Conservation (phyloP, 208 protist genomes). For the Herpetomonas tarakana region DNA sequence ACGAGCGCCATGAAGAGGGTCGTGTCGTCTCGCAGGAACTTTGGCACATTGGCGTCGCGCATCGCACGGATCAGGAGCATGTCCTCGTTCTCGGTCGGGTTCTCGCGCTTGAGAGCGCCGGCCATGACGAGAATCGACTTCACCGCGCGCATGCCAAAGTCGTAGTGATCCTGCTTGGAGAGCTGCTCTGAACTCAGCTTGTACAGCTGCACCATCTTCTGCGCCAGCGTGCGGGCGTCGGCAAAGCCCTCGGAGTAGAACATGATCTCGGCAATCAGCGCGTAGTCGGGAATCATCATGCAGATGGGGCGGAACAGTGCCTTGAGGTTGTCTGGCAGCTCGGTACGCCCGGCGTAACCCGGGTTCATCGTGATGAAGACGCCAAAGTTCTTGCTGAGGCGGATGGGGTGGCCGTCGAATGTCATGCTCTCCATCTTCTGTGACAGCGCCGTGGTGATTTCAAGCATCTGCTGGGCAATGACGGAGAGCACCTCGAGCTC, state of each 20-base stretch:
- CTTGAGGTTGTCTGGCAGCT: conserved; percentile 98
- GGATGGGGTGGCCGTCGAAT: conserved; percentile 93
- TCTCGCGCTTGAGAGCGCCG: conserved; percentile 87
- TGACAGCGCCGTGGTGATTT: conserved; percentile 91
- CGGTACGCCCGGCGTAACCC: conserved; percentile 96
- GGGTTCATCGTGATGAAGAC: conserved; percentile 99
- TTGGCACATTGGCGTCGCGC: conserved; percentile 94
- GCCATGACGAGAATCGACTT: conserved; percentile 96
- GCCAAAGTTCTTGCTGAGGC: conserved; percentile 91
- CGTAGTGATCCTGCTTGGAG: conserved; percentile 96
- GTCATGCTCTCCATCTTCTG: conserved; percentile 81
- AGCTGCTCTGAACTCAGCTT: conserved; percentile 95
- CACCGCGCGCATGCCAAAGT: conserved; percentile 96
- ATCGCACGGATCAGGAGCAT: conserved; percentile 94
- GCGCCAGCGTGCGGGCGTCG: conserved; percentile 90
- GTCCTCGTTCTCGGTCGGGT: conserved; percentile 91
- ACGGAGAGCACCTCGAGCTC: conserved; percentile 97
- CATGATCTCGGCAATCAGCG: conserved; percentile 97
- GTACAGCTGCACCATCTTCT: conserved; percentile 97
- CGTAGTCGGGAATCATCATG: conserved; percentile 98
- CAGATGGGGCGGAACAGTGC: conserved; percentile 96
- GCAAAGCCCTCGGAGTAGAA: conserved; percentile 97
- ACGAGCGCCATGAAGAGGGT: conserved; percentile 94
- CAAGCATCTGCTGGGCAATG: conserved; percentile 95
- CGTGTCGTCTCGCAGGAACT: conserved; percentile 94